Evolutionary conservation across 2,329 filamentous ascomycete genomes (phyloP).

Genomic region (Exophiala xenobiotica): DNA sequence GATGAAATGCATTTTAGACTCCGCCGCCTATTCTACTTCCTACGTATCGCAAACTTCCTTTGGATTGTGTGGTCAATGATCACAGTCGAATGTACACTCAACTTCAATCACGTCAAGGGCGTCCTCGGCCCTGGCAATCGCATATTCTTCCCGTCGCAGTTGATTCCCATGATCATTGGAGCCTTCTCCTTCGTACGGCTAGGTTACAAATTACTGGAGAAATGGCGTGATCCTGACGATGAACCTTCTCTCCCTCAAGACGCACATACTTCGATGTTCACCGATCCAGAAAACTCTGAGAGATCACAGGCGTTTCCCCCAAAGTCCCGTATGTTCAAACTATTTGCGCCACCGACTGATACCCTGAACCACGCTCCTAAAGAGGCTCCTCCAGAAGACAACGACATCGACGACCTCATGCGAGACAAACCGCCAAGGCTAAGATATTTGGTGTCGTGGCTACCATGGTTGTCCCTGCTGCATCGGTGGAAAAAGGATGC

Average conservation of each 20-base stretch:
- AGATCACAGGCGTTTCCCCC: slow-evolving; percentile 6
- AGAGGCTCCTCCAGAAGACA: slow-evolving; percentile 12
- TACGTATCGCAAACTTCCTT: slow-evolving; percentile 15
- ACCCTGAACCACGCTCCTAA: not conserved
- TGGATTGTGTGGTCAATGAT: slow-evolving; percentile 18
- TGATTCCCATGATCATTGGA: slow-evolving; percentile 23
- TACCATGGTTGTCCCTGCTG: slow-evolving; percentile 21
- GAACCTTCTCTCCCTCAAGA: slow-evolving; percentile 13
- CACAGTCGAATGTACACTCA: slow-evolving; percentile 15
- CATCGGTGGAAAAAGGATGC: slow-evolving; percentile 10
- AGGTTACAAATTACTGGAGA: slow-evolving; percentile 15
- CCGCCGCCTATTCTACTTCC: slow-evolving; percentile 8
- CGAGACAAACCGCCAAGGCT: slow-evolving; percentile 1
- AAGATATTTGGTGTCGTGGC: slow-evolving; percentile 16
- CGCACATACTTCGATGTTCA: not conserved
- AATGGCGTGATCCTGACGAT: slow-evolving; percentile 18
- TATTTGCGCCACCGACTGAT: slow-evolving; percentile 13
- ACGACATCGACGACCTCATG: slow-evolving; percentile 9
- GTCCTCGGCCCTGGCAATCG: slow-evolving; percentile 16
- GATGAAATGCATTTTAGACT: slow-evolving; percentile 3
- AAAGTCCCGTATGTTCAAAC: slow-evolving; percentile 5
- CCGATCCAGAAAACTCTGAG: not conserved
- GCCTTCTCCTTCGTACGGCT: slow-evolving; percentile 17
- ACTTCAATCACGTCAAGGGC: slow-evolving; percentile 18
- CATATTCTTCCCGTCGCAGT: slow-evolving; percentile 17